Base-by-base conservation (phyloP, 352 stramenopile genomes). In the Elongisporangium undulatum region DNA sequence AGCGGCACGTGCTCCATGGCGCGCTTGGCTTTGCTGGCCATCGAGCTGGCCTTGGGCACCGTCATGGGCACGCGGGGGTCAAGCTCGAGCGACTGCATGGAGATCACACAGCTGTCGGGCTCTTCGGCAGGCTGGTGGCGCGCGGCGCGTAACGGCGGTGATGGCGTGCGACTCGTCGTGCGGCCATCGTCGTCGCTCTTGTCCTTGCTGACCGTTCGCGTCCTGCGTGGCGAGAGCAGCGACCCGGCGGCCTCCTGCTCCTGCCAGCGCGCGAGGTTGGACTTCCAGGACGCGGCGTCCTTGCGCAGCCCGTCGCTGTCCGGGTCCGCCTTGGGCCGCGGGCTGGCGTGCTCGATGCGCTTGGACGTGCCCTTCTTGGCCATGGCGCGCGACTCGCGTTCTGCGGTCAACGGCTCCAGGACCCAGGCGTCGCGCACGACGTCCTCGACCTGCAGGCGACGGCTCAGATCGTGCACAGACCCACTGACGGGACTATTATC, bases 181-280 rank as follows among this genome's bases (percentile, higher is more conserved):
- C 45, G 53, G 20, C 41, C 49, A 16, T 56, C 38, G 34, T 24
- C 49, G 16, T 55, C 51, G 34, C 53, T 62, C 22, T 77, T 55
- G 70, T 75, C 53, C 12, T 49, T 39, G 48, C 29, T 50, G 49
- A 49, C 60, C 64, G 64, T 82, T 50, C 49, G 58, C 53, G 54
- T 65, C 12, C 50, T 61, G 7, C 74, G 70, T 3, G 76, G 75
- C 49, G 70, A 79, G 34, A 82, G 61, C 50, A 52, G 53, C 48
- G 58, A 60, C 19, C 66, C 23, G 48, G 61, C 63, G 1, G 65
- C 56, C 48, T 82, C 64, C 22, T 69, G 58, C 17, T 38, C 26
- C 1, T 60, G 70, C 73, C 71, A 80, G 50, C 76, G 79, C 19
- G 75, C 67, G 3, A 81, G 61, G 49, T 79, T 77, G 10, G 69